Base-by-base conservation (phyloP, 1,139 yeast genomes). In the Scheffersomyces stambukii region DNA sequence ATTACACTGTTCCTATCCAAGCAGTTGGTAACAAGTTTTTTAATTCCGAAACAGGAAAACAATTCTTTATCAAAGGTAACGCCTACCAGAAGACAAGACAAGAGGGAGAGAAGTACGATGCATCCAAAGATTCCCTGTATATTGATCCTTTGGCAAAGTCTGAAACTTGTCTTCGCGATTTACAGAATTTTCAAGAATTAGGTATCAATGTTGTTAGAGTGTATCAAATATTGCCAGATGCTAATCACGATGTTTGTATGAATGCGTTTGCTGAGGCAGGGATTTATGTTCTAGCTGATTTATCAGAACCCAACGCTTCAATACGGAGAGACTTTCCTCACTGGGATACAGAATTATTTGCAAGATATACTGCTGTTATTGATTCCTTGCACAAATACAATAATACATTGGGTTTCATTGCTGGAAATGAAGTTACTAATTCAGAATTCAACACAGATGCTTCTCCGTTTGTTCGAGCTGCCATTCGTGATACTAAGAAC, bases 381-480 rank as follows among this genome's bases (percentile, higher is more conserved):
- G 79, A 75, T 42, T 39, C 68, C 1, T 59, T 76, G 65, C 61
- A 60, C 20, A 48, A 54, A 21, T 76, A 72, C 43, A 46, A 60
- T 15, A 77, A 77, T 42, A 41, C 71, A 2, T 50, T 76, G 33
- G 83, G 82, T 0, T 73, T 72, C 43, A 65, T 76, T 47, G 81
- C 79, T 1, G 82, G 81, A 0, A 75, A 76, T 45, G 81, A 76
- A 50, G 81, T 76, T 8, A 61, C 79, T 8, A 73, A 70, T 41
- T 69, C 72, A 22, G 55, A 47, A 19, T 52, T 57, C 2, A 75
- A 70, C 37, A 61, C 75, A 1, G 59, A 62, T 31, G 71, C 78
- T 1, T 66, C 80, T 7, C 78, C 84, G 0, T 77, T 71, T 51
- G 77, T 77, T 7, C 75, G 74, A 45, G 79, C 83, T 0, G 73